Evolutionary conservation across 2,329 filamentous ascomycete genomes (phyloP), one percentile per base, ranked within the genome.

Genomic region (Clonostachys sp.): DNA sequence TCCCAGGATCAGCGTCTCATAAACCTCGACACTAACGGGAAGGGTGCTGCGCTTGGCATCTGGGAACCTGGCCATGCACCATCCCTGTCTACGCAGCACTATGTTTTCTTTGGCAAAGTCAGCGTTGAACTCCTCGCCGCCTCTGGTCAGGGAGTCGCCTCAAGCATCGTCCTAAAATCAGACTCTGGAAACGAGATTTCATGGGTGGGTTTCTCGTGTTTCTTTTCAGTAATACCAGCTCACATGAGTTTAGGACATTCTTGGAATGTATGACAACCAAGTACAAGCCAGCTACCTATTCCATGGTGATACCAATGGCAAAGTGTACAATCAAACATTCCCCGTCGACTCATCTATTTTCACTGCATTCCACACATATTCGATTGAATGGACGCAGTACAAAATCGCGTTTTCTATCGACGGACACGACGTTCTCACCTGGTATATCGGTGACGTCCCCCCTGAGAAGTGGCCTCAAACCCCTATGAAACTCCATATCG

Each of bases 221-320:
- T 36, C 12, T 35, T n/a, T 12, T 41, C 16, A 12, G 33, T 39
- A 17, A 9, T 12, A 5, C 14, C 20, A 34, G 12, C 20, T 34
- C 6, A 18, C 40, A 24, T 14, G 9, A 38, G 5, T 7, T 4
- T 12, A 61, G 59, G 59, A 61, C 45, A 53, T 62, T 46, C 58
- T 62, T 41, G 59, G 60, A 3, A 59, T 57, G 6, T 58, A 49
- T 43, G 51, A 57, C 45, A 69, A 71, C 17, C 72, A 89, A 57
- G 87, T 89, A 4, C 87, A 92, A 63, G 83, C 80, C 54, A 95
- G 95, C 70, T 95, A 91, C 71, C 87, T 86, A 61, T 81, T 82
- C 63, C 85, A 88, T 69, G 84, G 84, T 48, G 50, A 60, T 60
- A 80, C 78, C 40, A 71, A 81, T 51, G 76, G 69, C 30, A 73